phyloP scores from a whole-genome alignment of 2,329 filamentous ascomycete species.

The Neofusicoccum umdonicola region DNA sequence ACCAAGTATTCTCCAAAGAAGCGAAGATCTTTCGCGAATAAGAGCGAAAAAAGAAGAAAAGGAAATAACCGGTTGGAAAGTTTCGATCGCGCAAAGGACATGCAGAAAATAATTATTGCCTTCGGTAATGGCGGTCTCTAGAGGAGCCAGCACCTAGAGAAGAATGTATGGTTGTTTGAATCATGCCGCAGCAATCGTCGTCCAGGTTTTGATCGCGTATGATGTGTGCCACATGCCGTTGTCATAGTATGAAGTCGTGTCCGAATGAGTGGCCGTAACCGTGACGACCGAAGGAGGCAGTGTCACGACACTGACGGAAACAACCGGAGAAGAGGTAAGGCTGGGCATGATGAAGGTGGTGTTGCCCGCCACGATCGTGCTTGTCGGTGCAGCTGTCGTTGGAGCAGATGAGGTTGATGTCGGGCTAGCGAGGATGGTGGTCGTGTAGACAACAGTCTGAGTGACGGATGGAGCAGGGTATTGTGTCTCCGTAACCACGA shows the following conservation, averaged over 20 bases:
- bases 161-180: neutral
- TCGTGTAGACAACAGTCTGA: conserved; percentile 12
- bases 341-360: neutral
- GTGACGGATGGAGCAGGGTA: neutral
- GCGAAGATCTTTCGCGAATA: neutral
- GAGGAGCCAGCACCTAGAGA: conserved; percentile 19
- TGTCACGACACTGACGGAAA: neutral
- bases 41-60: neutral
- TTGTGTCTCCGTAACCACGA: neutral
- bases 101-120: neutral
- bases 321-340: neutral
- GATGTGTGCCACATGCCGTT: conserved; percentile 46
- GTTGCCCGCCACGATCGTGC: neutral
- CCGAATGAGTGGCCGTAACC: conserved; percentile 25
- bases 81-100: neutral
- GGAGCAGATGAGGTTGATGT: neutral
- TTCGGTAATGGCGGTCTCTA: neutral
- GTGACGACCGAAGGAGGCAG: conserved; percentile 27
- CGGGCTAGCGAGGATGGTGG: neutral
- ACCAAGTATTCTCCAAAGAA: neutral
- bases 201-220: conserved; percentile 37
- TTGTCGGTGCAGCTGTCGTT: neutral
- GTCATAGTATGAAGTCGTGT: conserved; percentile 42
- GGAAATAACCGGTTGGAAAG: neutral
- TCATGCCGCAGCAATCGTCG: conserved; percentile 1